A percentile compares a stretch with the other conserved stretches of the same genome.
Conservation (phyloP, 345 rosid genomes). For the Eutrema yunnanense region DNA sequence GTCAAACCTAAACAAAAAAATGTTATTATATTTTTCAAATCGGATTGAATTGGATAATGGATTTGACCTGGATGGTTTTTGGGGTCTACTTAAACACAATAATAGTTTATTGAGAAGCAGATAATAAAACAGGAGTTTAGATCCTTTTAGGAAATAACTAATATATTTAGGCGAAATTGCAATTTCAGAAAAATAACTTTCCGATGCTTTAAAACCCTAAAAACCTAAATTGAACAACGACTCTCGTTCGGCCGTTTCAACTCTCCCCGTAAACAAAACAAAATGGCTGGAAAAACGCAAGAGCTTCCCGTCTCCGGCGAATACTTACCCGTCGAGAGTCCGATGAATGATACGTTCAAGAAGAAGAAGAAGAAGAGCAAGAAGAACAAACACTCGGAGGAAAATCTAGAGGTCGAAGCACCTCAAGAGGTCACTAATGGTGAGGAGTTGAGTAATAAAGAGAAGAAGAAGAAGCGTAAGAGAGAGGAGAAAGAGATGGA, state of each 20-base stretch:
- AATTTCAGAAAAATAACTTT: neutral
- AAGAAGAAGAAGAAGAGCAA: conserved; percentile 39
- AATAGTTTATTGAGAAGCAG: neutral
- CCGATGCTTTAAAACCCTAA: conserved; percentile 21
- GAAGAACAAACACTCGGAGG: conserved; percentile 24
- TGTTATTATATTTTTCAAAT: neutral
- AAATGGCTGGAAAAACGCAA: conserved; percentile 28
- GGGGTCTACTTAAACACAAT: neutral
- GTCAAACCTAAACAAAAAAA: neutral
- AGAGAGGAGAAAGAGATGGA: conserved; percentile 29
- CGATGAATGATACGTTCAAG: neutral
- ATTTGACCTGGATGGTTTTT: neutral
- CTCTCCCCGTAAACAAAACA: neutral
- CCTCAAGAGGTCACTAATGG: conserved; percentile 15
- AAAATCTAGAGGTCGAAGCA: conserved; percentile 17
- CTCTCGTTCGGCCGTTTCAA: conserved; percentile 31
- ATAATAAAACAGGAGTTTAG: neutral
- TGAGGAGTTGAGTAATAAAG: conserved; percentile 30
- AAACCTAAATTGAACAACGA: conserved; percentile 15
- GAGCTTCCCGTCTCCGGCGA: conserved; percentile 27
- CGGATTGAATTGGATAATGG: neutral
- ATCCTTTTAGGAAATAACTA: neutral
- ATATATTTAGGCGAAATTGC: neutral
- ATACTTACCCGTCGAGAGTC: conserved; percentile 20
- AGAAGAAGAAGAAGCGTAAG: conserved; percentile 41